Evolutionary conservation across 208 protist species (phyloP), one percentile per base, ranked within the genome.

Genomic region (Naegleria gruberi): DNA sequence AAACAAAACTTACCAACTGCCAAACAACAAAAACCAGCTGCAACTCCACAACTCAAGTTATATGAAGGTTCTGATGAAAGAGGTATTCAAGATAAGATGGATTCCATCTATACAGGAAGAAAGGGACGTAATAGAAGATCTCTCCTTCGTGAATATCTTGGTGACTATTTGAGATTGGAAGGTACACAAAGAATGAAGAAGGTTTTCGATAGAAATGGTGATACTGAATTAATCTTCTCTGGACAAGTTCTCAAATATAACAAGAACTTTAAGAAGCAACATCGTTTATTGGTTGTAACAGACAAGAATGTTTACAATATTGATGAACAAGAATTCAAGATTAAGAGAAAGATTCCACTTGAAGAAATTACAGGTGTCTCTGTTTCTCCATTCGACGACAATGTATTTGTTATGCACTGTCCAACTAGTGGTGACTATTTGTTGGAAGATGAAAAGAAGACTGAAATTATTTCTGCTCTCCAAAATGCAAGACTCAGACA

Each of bases 361-460:
- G 41, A 84, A 4, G 34, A 46, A 45, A 84, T 84, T 84, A 41
- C 23, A 26, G 81, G 41, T 45, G 81, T 84, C 17, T 45, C 41
- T 30, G 81, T 84, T 4, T 40, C 23, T 45, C 34, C 81, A 30
- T 45, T 44, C 5, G 41, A 84, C 5, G 81, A 84, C n/a, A 84
- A 84, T 34, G 30, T 84, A n/a, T 42, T 84, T 84, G 34, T 42
- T 44, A 45, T 84, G 40, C 81, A 84, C 41, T 45, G 34, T 45
- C 34, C 34, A 45, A 45, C 12, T 19, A 30, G 17, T 30, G 42
- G 42, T 4, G 81, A 84, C 40, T 45, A 46, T 42, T 84, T 84
- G 30, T 43, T 44, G 5, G 81, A 84, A 45, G 34, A 45, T 45
- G 81, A 84, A 84, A 84, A 84, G 81, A 84, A 84, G n/a, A 84